These are phyloP conservation scores for Sporothrix dimorphospora DNA, from an alignment of 2,329 filamentous ascomycete genomes.

Conservation along the genomic window DNA sequence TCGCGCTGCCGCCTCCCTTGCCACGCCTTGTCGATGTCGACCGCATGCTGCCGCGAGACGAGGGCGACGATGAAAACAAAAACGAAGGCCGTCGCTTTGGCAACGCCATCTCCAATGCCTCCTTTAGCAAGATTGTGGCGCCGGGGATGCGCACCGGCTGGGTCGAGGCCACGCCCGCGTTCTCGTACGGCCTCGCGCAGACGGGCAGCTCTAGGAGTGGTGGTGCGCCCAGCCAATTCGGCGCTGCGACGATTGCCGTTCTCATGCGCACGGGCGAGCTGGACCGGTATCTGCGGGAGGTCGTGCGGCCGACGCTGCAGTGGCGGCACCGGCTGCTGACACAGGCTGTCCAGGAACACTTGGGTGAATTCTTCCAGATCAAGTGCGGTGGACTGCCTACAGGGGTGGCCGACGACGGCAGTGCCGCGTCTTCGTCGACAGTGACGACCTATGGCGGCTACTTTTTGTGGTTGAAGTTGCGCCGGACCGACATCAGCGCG, in stretches of 20 bases:
- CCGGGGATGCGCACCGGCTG: conserved; percentile 87
- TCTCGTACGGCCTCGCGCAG: conserved; percentile 55
- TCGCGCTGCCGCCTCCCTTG: conserved; percentile 48
- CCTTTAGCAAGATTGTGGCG: conserved; percentile 84
- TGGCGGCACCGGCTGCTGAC: conserved; percentile 58
- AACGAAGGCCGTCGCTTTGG: conserved; percentile 58
- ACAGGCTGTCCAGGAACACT: conserved; percentile 59
- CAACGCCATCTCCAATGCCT: conserved; percentile 81
- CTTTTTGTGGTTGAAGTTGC: conserved; percentile 78
- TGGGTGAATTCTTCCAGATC: conserved; percentile 65
- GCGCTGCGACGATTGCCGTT: conserved; percentile 55
- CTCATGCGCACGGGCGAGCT: conserved; percentile 53
- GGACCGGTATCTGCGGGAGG: conserved; percentile 48
- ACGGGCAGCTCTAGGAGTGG: conserved; percentile 60
- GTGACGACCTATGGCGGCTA: conserved; percentile 74
- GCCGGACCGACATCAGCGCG: conserved; percentile 52
- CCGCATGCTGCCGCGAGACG: conserved; percentile 56
- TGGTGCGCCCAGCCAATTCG: conserved; percentile 57
- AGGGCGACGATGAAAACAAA: conserved; percentile 47
- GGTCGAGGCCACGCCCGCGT: conserved; percentile 69
- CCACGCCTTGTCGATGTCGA: conserved; percentile 83
- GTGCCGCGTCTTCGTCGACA: no score
- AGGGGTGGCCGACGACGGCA: no score
- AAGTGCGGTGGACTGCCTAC: conserved; percentile 37
- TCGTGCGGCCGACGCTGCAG: conserved; percentile 52